phyloP scores from a whole-genome alignment of 371 early-diverging fungal genomes.

The Circinella umbellata region DNA sequence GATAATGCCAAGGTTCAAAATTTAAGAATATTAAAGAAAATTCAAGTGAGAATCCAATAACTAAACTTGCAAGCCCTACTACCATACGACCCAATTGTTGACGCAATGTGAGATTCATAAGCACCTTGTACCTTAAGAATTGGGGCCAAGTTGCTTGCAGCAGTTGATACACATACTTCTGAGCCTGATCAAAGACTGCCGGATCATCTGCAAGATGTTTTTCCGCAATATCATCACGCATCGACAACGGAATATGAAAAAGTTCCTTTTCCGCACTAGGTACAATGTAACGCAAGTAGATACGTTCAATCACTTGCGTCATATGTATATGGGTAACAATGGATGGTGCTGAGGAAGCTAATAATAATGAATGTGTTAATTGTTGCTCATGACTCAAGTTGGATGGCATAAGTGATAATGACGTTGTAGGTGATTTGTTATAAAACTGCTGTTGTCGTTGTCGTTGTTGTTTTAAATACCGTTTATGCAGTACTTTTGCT shows the following conservation, averaged over 20 bases:
- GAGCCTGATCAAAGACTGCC: conserved; percentile 56
- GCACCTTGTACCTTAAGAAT: conserved; percentile 62
- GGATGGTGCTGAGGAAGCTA: conserved; percentile 23
- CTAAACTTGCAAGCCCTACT: conserved; percentile 50
- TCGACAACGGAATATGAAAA: conserved; percentile 32
- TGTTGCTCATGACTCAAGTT: conserved; percentile 4
- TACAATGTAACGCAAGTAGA: conserved; percentile 61
- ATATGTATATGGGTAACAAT: conserved; percentile 35
- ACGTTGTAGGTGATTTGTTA: conserved; percentile 1
- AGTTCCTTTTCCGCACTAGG: conserved; percentile 62
- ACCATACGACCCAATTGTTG: conserved; percentile 59
- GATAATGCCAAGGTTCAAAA: conserved; percentile 48
- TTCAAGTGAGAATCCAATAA: conserved; percentile 61
- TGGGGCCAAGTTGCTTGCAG: conserved; percentile 59
- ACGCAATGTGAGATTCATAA: conserved; percentile 57
- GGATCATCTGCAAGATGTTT: conserved; percentile 39
- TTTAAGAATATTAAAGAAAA: conserved; percentile 65
- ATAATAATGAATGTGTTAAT: conserved; percentile 13
- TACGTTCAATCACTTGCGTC: conserved; percentile 56
- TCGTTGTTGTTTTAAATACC: conserved; percentile 41
- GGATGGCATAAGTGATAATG: conserved; percentile 9
- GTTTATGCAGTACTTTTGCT: conserved; percentile 57
- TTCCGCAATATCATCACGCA: conserved; percentile 36
- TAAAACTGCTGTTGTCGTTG: conserved; percentile 1
- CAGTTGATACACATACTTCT: conserved; percentile 54